These are phyloP conservation scores for Lachancea nothofagi DNA, from an alignment of 805 yeast genomes.

Conservation along the genomic window DNA sequence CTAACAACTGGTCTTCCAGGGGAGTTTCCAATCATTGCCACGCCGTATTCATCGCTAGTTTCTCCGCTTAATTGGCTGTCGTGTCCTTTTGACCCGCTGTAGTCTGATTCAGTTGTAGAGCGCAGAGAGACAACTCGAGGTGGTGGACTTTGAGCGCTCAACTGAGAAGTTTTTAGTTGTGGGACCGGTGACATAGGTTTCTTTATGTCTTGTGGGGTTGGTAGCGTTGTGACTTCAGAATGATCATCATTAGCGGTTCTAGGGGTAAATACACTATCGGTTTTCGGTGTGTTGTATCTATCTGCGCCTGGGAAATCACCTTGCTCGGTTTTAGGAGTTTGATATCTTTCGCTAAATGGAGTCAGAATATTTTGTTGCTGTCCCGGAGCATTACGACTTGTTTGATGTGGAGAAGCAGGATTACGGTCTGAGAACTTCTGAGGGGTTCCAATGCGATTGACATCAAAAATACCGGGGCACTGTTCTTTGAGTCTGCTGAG, in stretches of 20 bases:
- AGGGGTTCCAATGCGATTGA: conserved; percentile 29
- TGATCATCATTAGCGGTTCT: background rate
- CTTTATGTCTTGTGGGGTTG: conserved; percentile 4
- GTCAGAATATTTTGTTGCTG: conserved; percentile 14
- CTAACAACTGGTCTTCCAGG: conserved; percentile 18
- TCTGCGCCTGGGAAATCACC: conserved; percentile 6
- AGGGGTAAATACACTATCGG: background rate
- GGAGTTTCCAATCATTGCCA: conserved; percentile 21
- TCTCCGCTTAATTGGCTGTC: conserved; percentile 3
- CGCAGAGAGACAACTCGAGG: conserved; percentile 11
- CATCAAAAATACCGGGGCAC: conserved; percentile 37
- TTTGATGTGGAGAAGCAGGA: conserved; percentile 6
- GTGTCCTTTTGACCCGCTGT: conserved; percentile 1
- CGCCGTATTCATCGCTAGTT: conserved; percentile 5
- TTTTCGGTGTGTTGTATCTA: conserved; percentile 1
- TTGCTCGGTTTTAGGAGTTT: conserved; percentile 9
- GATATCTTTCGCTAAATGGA: conserved; percentile 11
- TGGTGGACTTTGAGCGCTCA: conserved; percentile 7
- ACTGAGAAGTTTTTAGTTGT: conserved; percentile 1
- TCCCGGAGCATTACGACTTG: conserved; percentile 1
- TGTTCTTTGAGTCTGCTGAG: conserved; percentile 34
- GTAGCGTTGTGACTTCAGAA: background rate
- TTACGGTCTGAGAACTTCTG: conserved; percentile 15
- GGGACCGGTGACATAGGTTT: conserved; percentile 10
- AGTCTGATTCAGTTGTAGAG: conserved; percentile 9